A percentile compares a stretch with the other conserved stretches of the same genome.
phyloP scores from a whole-genome alignment of 164 flowering plant species.

The Cinnamomum chago region DNA sequence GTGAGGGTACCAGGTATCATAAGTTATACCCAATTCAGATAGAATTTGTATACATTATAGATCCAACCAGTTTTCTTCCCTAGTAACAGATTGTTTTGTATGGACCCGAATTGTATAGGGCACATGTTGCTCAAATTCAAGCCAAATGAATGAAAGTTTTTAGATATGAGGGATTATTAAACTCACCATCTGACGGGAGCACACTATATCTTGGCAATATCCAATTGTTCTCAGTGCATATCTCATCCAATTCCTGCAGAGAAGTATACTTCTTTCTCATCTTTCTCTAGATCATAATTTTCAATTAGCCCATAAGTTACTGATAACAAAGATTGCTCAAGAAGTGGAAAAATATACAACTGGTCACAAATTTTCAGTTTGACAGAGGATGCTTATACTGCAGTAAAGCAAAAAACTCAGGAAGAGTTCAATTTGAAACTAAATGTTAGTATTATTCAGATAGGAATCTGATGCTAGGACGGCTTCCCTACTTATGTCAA shows the following conservation, averaged over 20 bases:
- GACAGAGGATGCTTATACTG: background rate
- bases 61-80: too few species aligned
- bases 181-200: conserved; percentile 38
- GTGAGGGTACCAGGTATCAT: too few species aligned
- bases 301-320: background rate
- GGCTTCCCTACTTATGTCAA: too few species aligned
- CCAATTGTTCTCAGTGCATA: conserved; percentile 53
- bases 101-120: too few species aligned
- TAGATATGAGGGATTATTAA: background rate
- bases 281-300: background rate
- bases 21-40: too few species aligned
- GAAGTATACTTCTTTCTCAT: background rate
- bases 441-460: too few species aligned
- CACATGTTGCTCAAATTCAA: background rate
- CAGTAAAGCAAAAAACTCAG: too few species aligned
- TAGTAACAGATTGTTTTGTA: too few species aligned
- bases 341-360: background rate
- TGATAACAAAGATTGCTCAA: background rate
- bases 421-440: too few species aligned
- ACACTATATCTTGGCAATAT: conserved; percentile 43
- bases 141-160: background rate
- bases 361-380: background rate
- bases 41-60: too few species aligned
- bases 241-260: conserved; percentile 55
- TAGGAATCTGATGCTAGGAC: too few species aligned